These are phyloP conservation scores for Sporothrix brunneoviolacea DNA, from an alignment of 2,329 filamentous ascomycete species.

Conservation along the genomic window DNA sequence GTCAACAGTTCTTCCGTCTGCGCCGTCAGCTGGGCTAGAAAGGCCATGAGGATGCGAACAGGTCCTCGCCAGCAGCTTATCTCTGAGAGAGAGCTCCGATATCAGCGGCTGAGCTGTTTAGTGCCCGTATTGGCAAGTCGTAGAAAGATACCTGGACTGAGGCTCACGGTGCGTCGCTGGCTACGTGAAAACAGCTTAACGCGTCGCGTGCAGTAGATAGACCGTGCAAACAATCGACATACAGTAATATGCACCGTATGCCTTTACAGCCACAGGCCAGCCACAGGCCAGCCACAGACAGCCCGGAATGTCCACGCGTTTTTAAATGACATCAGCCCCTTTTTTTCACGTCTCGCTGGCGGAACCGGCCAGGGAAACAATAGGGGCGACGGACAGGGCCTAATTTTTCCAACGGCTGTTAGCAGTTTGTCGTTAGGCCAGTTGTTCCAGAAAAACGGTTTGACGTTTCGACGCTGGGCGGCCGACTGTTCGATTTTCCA, in stretches of 20 bases:
- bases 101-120: not conserved
- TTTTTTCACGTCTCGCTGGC: not conserved
- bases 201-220: constrained; percentile 9
- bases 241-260: not conserved
- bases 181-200: constrained; percentile 6
- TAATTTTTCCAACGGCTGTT: not conserved
- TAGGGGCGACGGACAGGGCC: not conserved
- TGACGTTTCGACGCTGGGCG: no score
- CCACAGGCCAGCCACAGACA: not conserved
- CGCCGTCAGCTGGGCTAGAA: constrained; percentile 56
- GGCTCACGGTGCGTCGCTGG: not conserved
- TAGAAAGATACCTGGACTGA: no score
- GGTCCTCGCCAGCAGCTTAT: not conserved
- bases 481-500: no score
- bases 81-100: no score
- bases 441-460: no score
- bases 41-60: constrained; percentile 52
- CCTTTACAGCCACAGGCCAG: no score
- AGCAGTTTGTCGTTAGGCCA: no score
- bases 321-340: not conserved
- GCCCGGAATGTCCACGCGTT: no score
- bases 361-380: not conserved
- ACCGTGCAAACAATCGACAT: not conserved
- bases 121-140: not conserved
- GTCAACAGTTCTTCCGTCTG: constrained; percentile 67